Conservation (phyloP, 1,284 basidiomycete species). For the Peniophora sp. region DNA sequence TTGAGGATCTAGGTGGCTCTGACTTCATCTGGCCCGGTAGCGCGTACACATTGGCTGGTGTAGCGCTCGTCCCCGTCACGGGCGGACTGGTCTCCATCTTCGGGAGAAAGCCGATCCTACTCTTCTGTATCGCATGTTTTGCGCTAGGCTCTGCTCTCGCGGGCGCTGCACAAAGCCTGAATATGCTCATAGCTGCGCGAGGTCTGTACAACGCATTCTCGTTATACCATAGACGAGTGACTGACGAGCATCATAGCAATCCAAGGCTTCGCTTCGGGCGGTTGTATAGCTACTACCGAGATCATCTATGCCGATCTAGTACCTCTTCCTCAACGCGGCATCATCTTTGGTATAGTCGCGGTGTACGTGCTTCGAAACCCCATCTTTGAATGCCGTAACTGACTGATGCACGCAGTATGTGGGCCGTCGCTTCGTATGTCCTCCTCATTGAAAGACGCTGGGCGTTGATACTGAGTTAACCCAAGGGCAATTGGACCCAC, state of each 20-base stretch:
- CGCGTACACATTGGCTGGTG: constrained; percentile 21
- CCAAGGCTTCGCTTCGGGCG: constrained; percentile 39
- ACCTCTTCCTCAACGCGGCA: constrained; percentile 31
- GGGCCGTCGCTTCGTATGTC: neutral
- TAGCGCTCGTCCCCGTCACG: constrained; percentile 20
- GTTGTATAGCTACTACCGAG: constrained; percentile 26
- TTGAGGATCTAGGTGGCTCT: constrained; percentile 19
- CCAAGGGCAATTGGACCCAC: constrained; percentile 21
- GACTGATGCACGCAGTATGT: too few species aligned
- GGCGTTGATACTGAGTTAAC: constrained; percentile 18
- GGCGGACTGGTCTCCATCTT: constrained; percentile 21
- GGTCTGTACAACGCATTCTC: constrained; percentile 6
- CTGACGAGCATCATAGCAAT: constrained; percentile 18
- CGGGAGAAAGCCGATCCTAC: constrained; percentile 25
- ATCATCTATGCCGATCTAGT: constrained; percentile 36
- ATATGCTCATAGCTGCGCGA: constrained; percentile 27
- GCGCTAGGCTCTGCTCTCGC: constrained; percentile 27
- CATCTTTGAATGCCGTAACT: neutral
- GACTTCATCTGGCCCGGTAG: constrained; percentile 24
- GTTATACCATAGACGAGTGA: neutral
- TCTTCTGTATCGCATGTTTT: constrained; percentile 26
- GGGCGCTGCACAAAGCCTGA: constrained; percentile 28
- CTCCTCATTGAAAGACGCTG: too few species aligned
- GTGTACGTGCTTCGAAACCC: constrained; percentile 10
- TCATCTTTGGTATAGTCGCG: constrained; percentile 21